Evolutionary conservation across 805 yeast species (phyloP), one percentile per base, ranked within the genome.

Genomic region (Debaryomyces prosopidis): DNA sequence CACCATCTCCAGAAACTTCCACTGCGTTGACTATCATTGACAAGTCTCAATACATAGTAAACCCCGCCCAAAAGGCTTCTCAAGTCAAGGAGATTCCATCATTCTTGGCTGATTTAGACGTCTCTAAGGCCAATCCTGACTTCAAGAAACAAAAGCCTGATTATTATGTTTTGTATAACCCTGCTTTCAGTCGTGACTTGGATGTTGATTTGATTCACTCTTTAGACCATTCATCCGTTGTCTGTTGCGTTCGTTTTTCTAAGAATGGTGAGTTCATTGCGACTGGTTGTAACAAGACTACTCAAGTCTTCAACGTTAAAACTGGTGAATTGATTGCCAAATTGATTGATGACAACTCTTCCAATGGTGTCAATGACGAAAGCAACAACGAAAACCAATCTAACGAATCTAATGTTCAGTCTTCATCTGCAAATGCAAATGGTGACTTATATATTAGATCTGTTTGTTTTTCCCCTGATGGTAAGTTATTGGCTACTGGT

Each of bases 381-480:
- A 69, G 64, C 43, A 73, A 73, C 35, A 74, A 78, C 32, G 66
- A 77, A 28, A 60, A 57, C 26, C 53, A 64, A 34, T 65, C 62
- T 27, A 59, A 59, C 20, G 71, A 66, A 18, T 63, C 57, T 36
- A 70, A 68, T 18, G 65, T 57, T 36, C 60, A 57, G 31, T 19
- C 58, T 4, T 60, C 74, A 31, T 81, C 79, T 45, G 84, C 84
- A 48, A 38, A 27, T 31, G 18, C 32, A n/a, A 83, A 79, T 48
- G 90, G 88, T 43, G 98, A 92, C 67, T 76, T 92, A 60, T 92
- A 92, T 71, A 91, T 92, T 54, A 81, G 99, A 59, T 87, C 96
- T 2, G 97, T 94, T 43, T 91, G 97, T 65, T 92, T 92, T 73
- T 87, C 96, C 3, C 97, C 99, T 40, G 97, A 92, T 69, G 80